Evolutionary conservation across 768 basidiomycete species (phyloP).

Genomic region (Cyathus striatus): DNA sequence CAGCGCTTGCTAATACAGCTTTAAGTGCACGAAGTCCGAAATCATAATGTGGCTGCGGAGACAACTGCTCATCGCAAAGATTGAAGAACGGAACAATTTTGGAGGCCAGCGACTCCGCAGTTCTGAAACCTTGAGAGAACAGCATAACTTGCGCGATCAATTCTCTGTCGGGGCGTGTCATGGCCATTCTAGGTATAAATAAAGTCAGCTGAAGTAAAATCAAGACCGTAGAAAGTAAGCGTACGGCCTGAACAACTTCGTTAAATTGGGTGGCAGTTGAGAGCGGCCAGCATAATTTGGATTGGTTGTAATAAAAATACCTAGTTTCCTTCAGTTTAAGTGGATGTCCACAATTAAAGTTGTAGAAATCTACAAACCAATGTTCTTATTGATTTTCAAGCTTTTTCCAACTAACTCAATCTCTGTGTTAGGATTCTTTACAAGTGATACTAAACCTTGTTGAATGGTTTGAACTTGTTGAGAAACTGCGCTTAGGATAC

Average conservation of each 20-base stretch:
- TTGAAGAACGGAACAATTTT: conserved; percentile 99
- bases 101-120: conserved; percentile 94
- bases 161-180: conserved; percentile 97
- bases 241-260: conserved; percentile 90
- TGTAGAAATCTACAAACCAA: conserved; percentile 45
- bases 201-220: conserved; percentile 9
- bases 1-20: conserved; percentile 93
- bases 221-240: conserved; percentile 19
- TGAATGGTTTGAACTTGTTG: conserved; percentile 99
- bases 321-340: too few species aligned
- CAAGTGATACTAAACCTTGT: conserved; percentile 83
- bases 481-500: conserved; percentile 95
- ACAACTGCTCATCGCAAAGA: conserved; percentile 95
- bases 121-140: conserved; percentile 98
- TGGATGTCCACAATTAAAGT: too few species aligned
- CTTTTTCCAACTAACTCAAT: conserved; percentile 95
- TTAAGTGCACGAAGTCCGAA: conserved; percentile 97
- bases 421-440: conserved; percentile 80
- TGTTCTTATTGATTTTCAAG: conserved; percentile 89
- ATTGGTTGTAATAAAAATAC: conserved; percentile 98
- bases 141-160: conserved; percentile 99
- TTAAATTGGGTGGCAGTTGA: conserved; percentile 79
- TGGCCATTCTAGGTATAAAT: conserved; percentile 73
- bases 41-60: conserved; percentile 97
- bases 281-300: conserved; percentile 99